Evolutionary conservation across 371 early-diverging fungal species (phyloP).

Genomic region (Mucor racemosus): DNA sequence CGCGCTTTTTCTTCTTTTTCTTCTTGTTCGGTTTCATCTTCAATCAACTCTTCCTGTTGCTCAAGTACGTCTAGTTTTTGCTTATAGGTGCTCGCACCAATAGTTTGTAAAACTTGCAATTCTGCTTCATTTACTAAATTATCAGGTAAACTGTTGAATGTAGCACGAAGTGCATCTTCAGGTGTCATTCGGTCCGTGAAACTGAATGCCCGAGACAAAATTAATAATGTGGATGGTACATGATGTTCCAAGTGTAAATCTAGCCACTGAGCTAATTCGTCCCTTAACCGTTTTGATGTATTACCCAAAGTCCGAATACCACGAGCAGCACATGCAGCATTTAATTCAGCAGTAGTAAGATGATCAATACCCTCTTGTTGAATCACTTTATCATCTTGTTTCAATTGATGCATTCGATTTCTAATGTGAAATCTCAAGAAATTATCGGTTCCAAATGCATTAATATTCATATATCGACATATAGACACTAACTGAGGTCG

Average conservation of each 20-base stretch:
- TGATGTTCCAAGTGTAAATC: constrained; percentile 91
- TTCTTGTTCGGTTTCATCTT: constrained; percentile 84
- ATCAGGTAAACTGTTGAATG: constrained; percentile 90
- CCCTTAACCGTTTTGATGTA: constrained; percentile 84
- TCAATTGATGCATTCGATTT: constrained; percentile 82
- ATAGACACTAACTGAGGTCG: constrained; percentile 94
- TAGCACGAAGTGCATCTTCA: constrained; percentile 90
- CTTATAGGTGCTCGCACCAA: constrained; percentile 89
- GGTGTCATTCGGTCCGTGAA: constrained; percentile 73
- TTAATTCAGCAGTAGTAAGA: constrained; percentile 84
- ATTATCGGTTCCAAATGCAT: constrained; percentile 95
- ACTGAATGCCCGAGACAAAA: constrained; percentile 90
- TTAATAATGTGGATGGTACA: constrained; percentile 91
- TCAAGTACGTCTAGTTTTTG: constrained; percentile 92
- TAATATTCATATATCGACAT: constrained; percentile 92
- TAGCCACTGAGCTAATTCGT: constrained; percentile 92
- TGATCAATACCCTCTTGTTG: constrained; percentile 87
- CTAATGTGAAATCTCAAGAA: constrained; percentile 91
- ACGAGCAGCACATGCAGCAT: constrained; percentile 86
- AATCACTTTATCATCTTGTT: constrained; percentile 91
- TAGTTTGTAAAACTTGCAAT: constrained; percentile 83
- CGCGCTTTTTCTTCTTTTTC: constrained; percentile 59
- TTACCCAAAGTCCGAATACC: constrained; percentile 90
- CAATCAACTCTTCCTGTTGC: constrained; percentile 95
- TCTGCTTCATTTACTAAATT: constrained; percentile 87